Percentiles rank a stretch among this genome's conserved stretches.
Conservation (phyloP, 2,329 filamentous ascomycete genomes). For the Exophiala lecanii-corni region DNA sequence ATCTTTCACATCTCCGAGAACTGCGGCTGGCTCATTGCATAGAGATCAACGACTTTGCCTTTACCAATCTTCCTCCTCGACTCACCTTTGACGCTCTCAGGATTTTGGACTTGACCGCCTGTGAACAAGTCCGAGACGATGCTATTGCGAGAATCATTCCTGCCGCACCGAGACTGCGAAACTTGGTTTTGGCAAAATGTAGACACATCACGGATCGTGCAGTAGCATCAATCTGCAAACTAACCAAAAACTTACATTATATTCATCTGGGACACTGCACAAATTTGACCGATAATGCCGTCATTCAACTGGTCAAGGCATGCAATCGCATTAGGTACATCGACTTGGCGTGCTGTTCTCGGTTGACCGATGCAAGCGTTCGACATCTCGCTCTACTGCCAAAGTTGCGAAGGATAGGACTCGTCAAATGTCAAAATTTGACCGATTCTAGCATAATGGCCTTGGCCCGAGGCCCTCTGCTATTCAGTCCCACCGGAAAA, state of each 20-base stretch:
- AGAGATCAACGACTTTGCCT: conserved; percentile 80
- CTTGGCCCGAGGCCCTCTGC: conserved; percentile 64
- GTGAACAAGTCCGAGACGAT: conserved; percentile 74
- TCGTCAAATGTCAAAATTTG: conserved; percentile 89
- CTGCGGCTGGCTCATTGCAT: conserved; percentile 81
- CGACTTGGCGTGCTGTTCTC: conserved; percentile 88
- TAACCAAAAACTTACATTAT: conserved; percentile 96
- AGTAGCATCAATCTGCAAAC: conserved; percentile 77
- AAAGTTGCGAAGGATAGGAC: conserved; percentile 87
- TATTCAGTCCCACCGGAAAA: conserved; percentile 30
- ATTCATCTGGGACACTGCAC: conserved; percentile 92
- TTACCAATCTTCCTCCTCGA: conserved; percentile 67
- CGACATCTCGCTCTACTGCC: conserved; percentile 78
- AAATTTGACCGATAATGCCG: conserved; percentile 83
- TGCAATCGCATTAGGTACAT: conserved; percentile 98
- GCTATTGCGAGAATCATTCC: conserved; percentile 84
- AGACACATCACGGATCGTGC: conserved; percentile 84
- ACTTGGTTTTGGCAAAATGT: conserved; percentile 92
- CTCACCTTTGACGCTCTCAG: conserved; percentile 78
- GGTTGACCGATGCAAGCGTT: conserved; percentile 83
- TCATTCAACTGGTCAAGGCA: conserved; percentile 73
- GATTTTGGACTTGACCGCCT: conserved; percentile 90
- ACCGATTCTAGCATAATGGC: conserved; percentile 86
- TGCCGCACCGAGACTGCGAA: conserved; percentile 80
- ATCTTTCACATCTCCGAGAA: conserved; percentile 80